These are phyloP conservation scores for Clarkia xantiana DNA, from an alignment of 345 rosid species.

Conservation along the genomic window DNA sequence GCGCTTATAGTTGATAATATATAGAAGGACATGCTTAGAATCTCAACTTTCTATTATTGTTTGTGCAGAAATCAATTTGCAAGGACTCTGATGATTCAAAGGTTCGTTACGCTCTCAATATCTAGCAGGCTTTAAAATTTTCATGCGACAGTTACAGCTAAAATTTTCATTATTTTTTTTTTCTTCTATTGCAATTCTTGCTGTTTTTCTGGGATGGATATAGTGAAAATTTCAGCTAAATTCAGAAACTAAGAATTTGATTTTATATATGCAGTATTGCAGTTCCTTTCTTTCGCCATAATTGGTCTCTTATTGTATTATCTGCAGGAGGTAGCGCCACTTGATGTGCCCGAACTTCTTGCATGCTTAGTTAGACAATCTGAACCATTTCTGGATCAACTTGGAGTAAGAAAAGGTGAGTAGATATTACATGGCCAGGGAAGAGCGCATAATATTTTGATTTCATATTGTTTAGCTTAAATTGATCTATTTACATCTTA, in stretches of 20 bases:
- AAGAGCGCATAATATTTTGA: background rate
- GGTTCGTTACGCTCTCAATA: conserved; percentile 26
- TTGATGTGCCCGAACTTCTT: conserved; percentile 80
- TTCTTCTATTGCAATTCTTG: too few species aligned
- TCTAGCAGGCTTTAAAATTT: background rate
- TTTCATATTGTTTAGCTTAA: background rate
- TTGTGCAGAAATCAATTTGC: conserved; percentile 63
- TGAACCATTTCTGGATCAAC: conserved; percentile 80
- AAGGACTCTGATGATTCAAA: conserved; percentile 72
- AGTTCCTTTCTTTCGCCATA: too few species aligned
- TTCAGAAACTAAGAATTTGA: too few species aligned
- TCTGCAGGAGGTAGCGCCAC: conserved; percentile 60
- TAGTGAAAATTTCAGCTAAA: too few species aligned
- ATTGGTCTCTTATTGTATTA: conserved; percentile 3
- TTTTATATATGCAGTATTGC: too few species aligned
- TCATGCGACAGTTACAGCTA: too few species aligned
- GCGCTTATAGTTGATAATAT: background rate
- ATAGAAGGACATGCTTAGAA: background rate
- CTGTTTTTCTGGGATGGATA: too few species aligned
- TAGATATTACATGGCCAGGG: background rate
- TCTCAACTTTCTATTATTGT: conserved; percentile 1
- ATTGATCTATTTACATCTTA: background rate
- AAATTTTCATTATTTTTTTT: too few species aligned
- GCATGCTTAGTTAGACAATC: conserved; percentile 87
- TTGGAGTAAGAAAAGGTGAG: conserved; percentile 73